phyloP scores from a whole-genome alignment of 352 stramenopile genomes.

The Plasmopara muralis region DNA sequence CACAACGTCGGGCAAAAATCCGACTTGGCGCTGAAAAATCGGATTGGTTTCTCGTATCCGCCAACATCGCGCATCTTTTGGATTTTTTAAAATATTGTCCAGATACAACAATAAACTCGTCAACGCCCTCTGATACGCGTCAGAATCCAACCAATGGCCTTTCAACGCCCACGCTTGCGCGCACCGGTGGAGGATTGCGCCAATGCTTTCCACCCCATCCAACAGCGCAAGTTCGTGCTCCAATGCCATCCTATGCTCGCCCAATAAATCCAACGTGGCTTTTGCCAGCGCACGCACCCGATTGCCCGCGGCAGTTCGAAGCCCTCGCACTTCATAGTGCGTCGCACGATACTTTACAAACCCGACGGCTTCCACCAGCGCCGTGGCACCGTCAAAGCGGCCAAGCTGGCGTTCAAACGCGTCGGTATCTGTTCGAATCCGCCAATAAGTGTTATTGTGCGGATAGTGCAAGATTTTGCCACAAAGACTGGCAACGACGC shows the following conservation, averaged over 20 bases:
- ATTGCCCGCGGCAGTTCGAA: slow-evolving; percentile 34
- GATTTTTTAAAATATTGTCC: slow-evolving; percentile 61
- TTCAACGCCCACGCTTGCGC: slow-evolving; percentile 20
- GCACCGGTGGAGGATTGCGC: slow-evolving; percentile 47
- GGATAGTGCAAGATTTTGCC: slow-evolving; percentile 65
- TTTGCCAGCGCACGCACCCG: slow-evolving; percentile 39
- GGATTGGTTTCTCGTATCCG: slow-evolving; percentile 54
- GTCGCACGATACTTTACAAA: slow-evolving; percentile 51
- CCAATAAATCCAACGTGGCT: slow-evolving; percentile 29
- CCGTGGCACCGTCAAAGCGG: slow-evolving; percentile 51
- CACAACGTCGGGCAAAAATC: slow-evolving; percentile 34
- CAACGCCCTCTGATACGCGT: slow-evolving; percentile 41
- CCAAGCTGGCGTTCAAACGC: slow-evolving; percentile 61
- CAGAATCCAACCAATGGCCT: slow-evolving; percentile 26
- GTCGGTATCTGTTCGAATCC: slow-evolving; percentile 42
- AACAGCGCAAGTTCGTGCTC: slow-evolving; percentile 50
- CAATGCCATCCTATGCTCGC: slow-evolving; percentile 46
- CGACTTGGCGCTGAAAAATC: slow-evolving; percentile 54
- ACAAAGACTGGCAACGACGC: slow-evolving; percentile 44
- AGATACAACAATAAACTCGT: slow-evolving; percentile 35
- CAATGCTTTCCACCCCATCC: slow-evolving; percentile 59
- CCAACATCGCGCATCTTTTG: slow-evolving; percentile 63
- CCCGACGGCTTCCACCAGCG: slow-evolving; percentile 45
- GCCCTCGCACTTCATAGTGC: slow-evolving; percentile 49
- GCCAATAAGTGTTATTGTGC: slow-evolving; percentile 72